Percentiles rank a stretch among this genome's conserved stretches.
Conservation (phyloP, 2,329 filamentous ascomycete genomes). For the Aspergillus costaricaensis region DNA sequence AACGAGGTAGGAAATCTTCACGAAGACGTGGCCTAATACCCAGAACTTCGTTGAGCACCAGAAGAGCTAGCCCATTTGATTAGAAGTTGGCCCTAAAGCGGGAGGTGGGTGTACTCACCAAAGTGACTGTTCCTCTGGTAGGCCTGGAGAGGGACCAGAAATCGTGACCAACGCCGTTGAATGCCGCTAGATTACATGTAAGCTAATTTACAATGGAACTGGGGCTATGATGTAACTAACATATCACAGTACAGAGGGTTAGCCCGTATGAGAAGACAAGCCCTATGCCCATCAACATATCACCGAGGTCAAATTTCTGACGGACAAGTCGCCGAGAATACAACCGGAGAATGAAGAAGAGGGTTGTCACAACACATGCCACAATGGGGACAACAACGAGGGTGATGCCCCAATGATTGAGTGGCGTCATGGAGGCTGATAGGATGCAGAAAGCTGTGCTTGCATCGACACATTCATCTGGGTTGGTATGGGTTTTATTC, state of each 20-base stretch:
- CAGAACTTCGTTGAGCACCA: conserved; percentile 11
- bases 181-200: conserved; percentile 1
- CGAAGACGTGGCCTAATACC: conserved; percentile 4
- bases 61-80: not conserved
- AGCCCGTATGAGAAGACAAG: conserved; percentile 8
- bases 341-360: conserved; percentile 5
- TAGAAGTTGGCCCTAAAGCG: not conserved
- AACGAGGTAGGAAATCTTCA: conserved; percentile 12
- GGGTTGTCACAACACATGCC: not conserved
- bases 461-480: no score
- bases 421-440: no score
- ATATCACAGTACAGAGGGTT: conserved; percentile 1
- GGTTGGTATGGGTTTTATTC: no score
- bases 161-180: conserved; percentile 9
- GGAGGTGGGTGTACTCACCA: not conserved
- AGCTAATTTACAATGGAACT: not conserved
- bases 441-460: no score
- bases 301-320: not conserved
- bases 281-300: conserved; percentile 9
- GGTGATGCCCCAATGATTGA: conserved; percentile 8
- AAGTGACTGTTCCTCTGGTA: not conserved
- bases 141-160: conserved; percentile 1
- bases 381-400: conserved; percentile 8
- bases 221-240: not conserved
- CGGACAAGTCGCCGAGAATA: conserved; percentile 1